Evolutionary conservation across 2,329 filamentous ascomycete species (phyloP).

Genomic region (Fusarium burgessii): DNA sequence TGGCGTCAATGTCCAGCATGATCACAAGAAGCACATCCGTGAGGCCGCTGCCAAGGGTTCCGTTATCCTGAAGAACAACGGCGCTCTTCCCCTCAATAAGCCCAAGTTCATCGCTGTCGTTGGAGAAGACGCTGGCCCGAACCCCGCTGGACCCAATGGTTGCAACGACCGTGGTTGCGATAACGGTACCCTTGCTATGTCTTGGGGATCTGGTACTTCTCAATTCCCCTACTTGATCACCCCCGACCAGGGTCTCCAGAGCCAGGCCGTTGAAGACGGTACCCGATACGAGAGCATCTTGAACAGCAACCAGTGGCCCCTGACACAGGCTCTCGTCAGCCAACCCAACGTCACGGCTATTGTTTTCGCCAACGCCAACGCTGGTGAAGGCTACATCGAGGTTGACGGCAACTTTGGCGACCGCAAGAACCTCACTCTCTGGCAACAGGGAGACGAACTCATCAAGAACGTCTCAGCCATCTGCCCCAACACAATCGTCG

Average conservation of each 20-base stretch:
- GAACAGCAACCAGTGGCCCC: constrained; percentile 70
- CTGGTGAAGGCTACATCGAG: constrained; percentile 87
- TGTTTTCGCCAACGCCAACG: constrained; percentile 89
- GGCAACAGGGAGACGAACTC: constrained; percentile 83
- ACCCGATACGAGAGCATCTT: constrained; percentile 74
- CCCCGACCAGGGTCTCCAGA: constrained; percentile 76
- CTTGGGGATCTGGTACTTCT: constrained; percentile 81
- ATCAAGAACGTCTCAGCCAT: constrained; percentile 82
- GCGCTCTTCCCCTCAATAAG: constrained; percentile 79
- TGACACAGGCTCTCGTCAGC: constrained; percentile 70
- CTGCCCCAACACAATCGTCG: constrained; percentile 90
- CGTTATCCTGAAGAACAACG: constrained; percentile 89
- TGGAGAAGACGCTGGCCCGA: constrained; percentile 85
- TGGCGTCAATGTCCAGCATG: constrained; percentile 83
- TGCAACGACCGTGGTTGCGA: constrained; percentile 76
- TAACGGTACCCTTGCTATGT: constrained; percentile 75
- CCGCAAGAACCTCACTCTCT: constrained; percentile 91
- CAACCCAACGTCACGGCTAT: constrained; percentile 77
- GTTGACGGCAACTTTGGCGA: constrained; percentile 89
- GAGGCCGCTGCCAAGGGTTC: constrained; percentile 83
- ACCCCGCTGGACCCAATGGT: constrained; percentile 80
- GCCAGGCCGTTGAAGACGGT: constrained; percentile 70
- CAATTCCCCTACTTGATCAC: constrained; percentile 82
- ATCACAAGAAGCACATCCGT: constrained; percentile 80
- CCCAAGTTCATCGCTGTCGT: constrained; percentile 82